Percentiles rank a stretch among this genome's conserved stretches.
Conservation (phyloP, 768 basidiomycete species). For the Kwoniella dejecticola region DNA sequence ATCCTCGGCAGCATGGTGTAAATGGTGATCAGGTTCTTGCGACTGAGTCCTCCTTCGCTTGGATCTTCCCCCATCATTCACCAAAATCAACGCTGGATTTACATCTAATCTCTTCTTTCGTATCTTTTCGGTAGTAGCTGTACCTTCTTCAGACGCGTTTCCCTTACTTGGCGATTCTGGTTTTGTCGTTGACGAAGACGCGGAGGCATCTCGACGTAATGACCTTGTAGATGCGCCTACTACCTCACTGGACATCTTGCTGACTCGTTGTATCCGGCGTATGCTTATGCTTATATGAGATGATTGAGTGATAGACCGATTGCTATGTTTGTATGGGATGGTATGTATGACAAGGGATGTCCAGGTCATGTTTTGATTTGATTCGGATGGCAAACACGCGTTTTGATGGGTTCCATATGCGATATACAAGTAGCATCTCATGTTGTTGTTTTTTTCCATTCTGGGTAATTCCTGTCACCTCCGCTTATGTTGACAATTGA, state of each 20-base stretch:
- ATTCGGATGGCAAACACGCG: too few species aligned
- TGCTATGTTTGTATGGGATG: too few species aligned
- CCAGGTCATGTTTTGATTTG: too few species aligned
- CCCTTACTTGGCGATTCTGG: slow-evolving; percentile 1
- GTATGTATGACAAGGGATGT: too few species aligned
- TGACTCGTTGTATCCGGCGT: neutral
- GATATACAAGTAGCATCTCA: too few species aligned
- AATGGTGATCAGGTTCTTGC: slow-evolving; percentile 26
- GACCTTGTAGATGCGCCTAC: neutral
- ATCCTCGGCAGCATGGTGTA: slow-evolving; percentile 5
- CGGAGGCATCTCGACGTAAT: neutral
- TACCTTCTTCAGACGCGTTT: slow-evolving; percentile 4
- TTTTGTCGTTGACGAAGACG: neutral
- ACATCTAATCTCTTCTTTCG: slow-evolving; percentile 35
- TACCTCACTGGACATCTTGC: neutral
- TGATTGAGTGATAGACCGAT: too few species aligned
- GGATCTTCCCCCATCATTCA: slow-evolving; percentile 26
- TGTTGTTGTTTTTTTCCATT: too few species aligned
- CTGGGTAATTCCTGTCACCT: too few species aligned
- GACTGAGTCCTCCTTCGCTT: slow-evolving; percentile 38
- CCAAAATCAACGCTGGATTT: slow-evolving; percentile 43
- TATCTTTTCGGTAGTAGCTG: slow-evolving; percentile 7
- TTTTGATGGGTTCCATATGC: too few species aligned
- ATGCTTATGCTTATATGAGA: neutral
- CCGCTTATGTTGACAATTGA: too few species aligned